Base-by-base conservation (phyloP, 1,284 basidiomycete genomes). In the Leccinum subfulvum region DNA sequence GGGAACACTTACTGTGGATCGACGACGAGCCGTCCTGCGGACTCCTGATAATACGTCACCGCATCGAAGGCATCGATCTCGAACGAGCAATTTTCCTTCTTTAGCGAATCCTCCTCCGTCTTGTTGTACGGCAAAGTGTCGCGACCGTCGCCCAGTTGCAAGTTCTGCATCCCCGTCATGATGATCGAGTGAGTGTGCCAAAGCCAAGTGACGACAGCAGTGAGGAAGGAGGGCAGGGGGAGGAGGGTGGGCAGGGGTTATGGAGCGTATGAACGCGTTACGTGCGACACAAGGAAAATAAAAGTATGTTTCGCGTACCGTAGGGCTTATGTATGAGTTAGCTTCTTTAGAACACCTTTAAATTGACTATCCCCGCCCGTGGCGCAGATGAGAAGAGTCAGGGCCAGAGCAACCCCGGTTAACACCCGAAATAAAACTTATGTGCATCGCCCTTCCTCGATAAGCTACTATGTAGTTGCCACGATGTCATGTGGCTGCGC, bases 21-120 rank as follows among this genome's bases (percentile, higher is more conserved):
- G 14, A 88, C 76, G 56, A 88, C 80, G 11, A 88, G 76, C 33
- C 86, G 80, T n/a, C 86, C 86, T 1, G 84, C 85, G 63, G 80
- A 77, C 49, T 78, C 75, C 65, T 86, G 85, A 57, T 88, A 83
- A 62, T 84, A 84, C 3, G 78, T 73, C 28, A 75, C 70, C 35
- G 86, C 71, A 68, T 87, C 80, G 18, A 81, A 69, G 16, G 16
- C 16, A 3, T 78, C 69, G 6, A 10, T 47, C 7, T 30, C 56
- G n/a, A 0, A 11, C 7, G 21, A 13, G 26, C 23, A n/a, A 3
- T 18, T 9, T 26, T 41, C 53, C 10, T 55, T 35, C 30, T 35
- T 55, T 11, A 33, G 16, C 6, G 51, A 52, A 26, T 55, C 53
- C 10, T 53, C 51, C 51, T 53, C 51, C 11, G 13, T 26, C 49